Evolutionary conservation across 2,329 filamentous ascomycete genomes (phyloP), one percentile per base, ranked within the genome.

Genomic region (Penicillium nordicum): DNA sequence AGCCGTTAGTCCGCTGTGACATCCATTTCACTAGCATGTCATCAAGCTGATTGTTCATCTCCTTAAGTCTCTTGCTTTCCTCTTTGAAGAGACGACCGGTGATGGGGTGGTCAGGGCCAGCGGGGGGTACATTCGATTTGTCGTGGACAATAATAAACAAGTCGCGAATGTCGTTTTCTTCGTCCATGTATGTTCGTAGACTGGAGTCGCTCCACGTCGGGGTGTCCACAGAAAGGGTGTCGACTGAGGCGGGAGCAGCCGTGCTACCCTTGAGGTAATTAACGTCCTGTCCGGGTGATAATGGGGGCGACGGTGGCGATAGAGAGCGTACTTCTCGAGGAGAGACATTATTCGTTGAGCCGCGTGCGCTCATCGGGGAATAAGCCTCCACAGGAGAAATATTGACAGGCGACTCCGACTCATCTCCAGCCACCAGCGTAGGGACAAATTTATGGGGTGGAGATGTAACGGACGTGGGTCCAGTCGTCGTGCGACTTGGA

Each of bases 101-200:
- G 43, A 96, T 81, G 0, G 93, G 93, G 72, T 97, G 92, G 55
- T 96, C 90, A n/a, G 84, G 82, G 1, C 88, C 85, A 8, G 88
- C 89, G 18, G 91, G 89, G 41, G 86, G 83, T 16, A 95, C 86
- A 57, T 92, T 89, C 14, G 86, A 89, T 72, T 92, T 96, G 75
- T 97, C 92, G 70, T 96, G 92, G 29, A 99, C 91, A 58, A 99
- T 89, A 37, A 92, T 83, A 50, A 97, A 82, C 70, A 97, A 83
- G 71, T 99, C 93, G 49, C 90, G 85, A 63, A 99, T 91, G 61
- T 96, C 91, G 34, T 87, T 87, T 58, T 90, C 86, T 64, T 94
- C 91, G 63, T 97, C 93, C 67, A 97, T 88, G 75, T 97, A 99
- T 14, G 89, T 88, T 57, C 91, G 86, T 29, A 99, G 82, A 65